phyloP scores from a whole-genome alignment of 148 eudicot species.

The Vaccinium corymbosum region DNA sequence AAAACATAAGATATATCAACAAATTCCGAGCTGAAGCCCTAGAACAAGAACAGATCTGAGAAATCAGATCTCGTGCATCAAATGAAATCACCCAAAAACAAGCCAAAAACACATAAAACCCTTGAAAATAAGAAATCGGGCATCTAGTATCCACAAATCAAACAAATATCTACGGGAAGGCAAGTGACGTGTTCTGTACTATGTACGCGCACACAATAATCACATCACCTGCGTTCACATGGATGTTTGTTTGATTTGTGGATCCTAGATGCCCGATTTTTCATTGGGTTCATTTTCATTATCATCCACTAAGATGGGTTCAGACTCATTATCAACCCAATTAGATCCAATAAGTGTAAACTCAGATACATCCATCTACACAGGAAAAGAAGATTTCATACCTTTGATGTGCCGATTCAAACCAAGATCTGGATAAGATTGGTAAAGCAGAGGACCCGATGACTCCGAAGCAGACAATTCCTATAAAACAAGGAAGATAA shows the following conservation, averaged over 20 bases:
- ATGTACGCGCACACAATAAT: too few species aligned
- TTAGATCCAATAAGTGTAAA: too few species aligned
- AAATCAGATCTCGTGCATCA: neutral
- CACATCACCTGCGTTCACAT: neutral
- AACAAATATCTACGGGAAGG: neutral
- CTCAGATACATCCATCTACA: too few species aligned
- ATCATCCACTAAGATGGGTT: too few species aligned
- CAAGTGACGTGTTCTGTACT: neutral
- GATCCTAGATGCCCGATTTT: neutral
- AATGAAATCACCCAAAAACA: neutral
- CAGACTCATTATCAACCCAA: too few species aligned
- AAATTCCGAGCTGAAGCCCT: neutral
- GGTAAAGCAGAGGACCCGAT: too few species aligned
- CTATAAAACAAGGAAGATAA: too few species aligned
- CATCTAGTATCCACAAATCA: neutral
- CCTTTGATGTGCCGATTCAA: too few species aligned
- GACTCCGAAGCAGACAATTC: too few species aligned
- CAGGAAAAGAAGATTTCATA: too few species aligned
- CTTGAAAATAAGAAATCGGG: neutral
- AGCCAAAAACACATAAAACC: neutral
- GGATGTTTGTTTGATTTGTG: neutral
- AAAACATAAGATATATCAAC: neutral
- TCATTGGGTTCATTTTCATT: too few species aligned
- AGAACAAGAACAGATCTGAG: slow-evolving; percentile 4
- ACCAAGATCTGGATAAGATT: too few species aligned